Percentiles rank a stretch among this genome's conserved stretches.
Evolutionary conservation across 2,329 filamentous ascomycete species (phyloP).

Genomic region (Trichophyton schoenleinii): DNA sequence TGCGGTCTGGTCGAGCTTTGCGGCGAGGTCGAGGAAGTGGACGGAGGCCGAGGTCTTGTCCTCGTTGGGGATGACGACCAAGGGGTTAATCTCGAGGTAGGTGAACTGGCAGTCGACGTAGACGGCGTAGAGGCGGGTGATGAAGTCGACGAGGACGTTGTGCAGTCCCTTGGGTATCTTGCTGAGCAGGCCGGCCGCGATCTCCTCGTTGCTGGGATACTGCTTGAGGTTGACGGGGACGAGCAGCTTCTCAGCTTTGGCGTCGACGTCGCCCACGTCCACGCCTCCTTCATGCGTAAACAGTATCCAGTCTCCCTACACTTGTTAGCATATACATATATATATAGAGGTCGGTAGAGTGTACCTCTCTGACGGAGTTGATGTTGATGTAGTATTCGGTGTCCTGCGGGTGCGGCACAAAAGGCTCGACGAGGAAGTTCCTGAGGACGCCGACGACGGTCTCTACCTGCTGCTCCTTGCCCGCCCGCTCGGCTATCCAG

Average conservation of each 20-base stretch:
- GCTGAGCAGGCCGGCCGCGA: slow-evolving; percentile 70
- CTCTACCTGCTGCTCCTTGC: slow-evolving; percentile 89
- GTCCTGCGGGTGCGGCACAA: slow-evolving; percentile 86
- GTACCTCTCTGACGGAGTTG: slow-evolving; percentile 98
- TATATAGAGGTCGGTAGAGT: too few relatives aligned
- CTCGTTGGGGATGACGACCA: slow-evolving; percentile 93
- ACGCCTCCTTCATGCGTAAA: slow-evolving; percentile 99
- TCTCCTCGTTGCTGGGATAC: slow-evolving; percentile 92
- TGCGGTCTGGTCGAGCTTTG: slow-evolving; percentile 97
- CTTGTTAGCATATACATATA: too few relatives aligned
- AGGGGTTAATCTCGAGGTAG: slow-evolving; percentile 98
- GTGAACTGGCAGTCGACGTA: slow-evolving; percentile 99
- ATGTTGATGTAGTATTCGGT: slow-evolving; percentile 99
- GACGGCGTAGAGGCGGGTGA: slow-evolving; percentile 92
- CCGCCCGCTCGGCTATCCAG: slow-evolving; percentile 86
- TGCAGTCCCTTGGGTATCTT: slow-evolving; percentile 92
- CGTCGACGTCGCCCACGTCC: slow-evolving; percentile 97
- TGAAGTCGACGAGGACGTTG: slow-evolving; percentile 98
- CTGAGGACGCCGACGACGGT: slow-evolving; percentile 75
- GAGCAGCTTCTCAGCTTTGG: slow-evolving; percentile 95
- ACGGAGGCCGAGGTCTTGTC: slow-evolving; percentile 86
- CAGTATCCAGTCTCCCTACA: slow-evolving; percentile 94
- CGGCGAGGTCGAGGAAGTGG: slow-evolving; percentile 95
- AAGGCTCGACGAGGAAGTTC: slow-evolving; percentile 96
- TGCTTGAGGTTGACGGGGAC: slow-evolving; percentile 89